A percentile compares a stretch with the other conserved stretches of the same genome.
These are phyloP conservation scores for Vaccinium vitisidaea DNA, from an alignment of 148 eudicot species.

Conservation along the genomic window DNA sequence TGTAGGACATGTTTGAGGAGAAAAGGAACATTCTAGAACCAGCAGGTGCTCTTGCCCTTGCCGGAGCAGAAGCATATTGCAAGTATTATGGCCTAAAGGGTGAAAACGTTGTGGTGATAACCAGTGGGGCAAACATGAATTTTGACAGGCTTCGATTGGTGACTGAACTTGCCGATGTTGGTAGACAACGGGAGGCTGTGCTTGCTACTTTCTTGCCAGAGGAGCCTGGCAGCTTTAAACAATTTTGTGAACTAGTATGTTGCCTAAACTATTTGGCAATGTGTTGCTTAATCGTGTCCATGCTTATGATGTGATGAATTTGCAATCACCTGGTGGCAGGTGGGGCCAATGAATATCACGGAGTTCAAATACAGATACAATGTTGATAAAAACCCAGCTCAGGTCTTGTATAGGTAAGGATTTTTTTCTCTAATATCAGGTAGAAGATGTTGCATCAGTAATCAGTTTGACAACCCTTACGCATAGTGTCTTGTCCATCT, in stretches of 20 bases:
- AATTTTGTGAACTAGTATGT: conserved; percentile 66
- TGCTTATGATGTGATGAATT: conserved; percentile 1
- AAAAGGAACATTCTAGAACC: conserved; percentile 96
- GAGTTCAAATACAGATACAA: conserved; percentile 85
- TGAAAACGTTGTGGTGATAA: conserved; percentile 75
- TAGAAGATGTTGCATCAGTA: neutral
- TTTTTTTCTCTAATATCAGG: conserved; percentile 2
- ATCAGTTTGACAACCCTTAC: neutral
- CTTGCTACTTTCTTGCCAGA: conserved; percentile 94
- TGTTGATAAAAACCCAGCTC: conserved; percentile 57
- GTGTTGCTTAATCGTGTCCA: neutral
- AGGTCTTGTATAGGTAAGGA: conserved; percentile 81
- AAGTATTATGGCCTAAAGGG: conserved; percentile 76
- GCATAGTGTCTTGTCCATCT: neutral
- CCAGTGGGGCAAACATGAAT: conserved; percentile 99
- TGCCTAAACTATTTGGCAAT: neutral
- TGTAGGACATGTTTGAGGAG: conserved; percentile 98
- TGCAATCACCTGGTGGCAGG: conserved; percentile 45
- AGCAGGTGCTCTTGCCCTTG: conserved; percentile 97
- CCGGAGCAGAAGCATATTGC: conserved; percentile 99
- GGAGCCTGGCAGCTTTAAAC: conserved; percentile 81
- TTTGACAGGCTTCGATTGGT: conserved; percentile 93
- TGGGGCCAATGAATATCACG: conserved; percentile 92
- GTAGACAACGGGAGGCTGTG: conserved; percentile 93
- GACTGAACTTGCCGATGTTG: conserved; percentile 97